A percentile compares a stretch with the other conserved stretches of the same genome.
These are phyloP conservation scores for Diplotaxis tenuifolia DNA, from an alignment of 345 rosid genomes.

Conservation along the genomic window DNA sequence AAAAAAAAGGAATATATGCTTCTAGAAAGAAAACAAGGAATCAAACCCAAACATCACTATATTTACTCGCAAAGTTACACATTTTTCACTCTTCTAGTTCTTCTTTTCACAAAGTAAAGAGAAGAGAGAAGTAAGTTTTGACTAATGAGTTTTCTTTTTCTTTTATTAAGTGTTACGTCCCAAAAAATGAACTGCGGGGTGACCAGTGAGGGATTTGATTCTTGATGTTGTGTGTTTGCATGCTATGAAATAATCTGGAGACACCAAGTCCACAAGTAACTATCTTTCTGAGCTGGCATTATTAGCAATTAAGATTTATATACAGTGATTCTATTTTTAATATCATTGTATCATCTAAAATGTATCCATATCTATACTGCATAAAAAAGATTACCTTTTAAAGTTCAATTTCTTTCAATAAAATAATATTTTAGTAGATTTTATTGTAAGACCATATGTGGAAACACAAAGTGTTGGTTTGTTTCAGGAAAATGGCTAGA, in stretches of 20 bases:
- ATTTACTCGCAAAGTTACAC: slow-evolving; percentile 12
- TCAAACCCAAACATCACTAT: slow-evolving; percentile 14
- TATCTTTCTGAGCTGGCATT: background rate
- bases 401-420: background rate
- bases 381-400: background rate
- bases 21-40: slow-evolving; percentile 37
- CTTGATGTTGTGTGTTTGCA: background rate
- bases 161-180: background rate
- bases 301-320: background rate
- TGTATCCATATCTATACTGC: background rate
- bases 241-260: background rate
- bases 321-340: background rate
- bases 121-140: background rate
- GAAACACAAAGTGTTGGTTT: background rate
- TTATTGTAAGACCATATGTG: background rate
- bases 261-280: background rate
- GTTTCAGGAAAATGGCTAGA: background rate
- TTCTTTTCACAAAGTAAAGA: background rate
- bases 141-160: background rate
- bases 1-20: slow-evolving; percentile 18
- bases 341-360: background rate
- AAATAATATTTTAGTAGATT: background rate
- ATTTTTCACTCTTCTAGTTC: background rate
- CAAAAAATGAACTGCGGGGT: background rate
- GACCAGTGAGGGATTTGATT: background rate